phyloP scores from a whole-genome alignment of 108 stramenopile species.

The Cylindrotheca fusiformis region DNA sequence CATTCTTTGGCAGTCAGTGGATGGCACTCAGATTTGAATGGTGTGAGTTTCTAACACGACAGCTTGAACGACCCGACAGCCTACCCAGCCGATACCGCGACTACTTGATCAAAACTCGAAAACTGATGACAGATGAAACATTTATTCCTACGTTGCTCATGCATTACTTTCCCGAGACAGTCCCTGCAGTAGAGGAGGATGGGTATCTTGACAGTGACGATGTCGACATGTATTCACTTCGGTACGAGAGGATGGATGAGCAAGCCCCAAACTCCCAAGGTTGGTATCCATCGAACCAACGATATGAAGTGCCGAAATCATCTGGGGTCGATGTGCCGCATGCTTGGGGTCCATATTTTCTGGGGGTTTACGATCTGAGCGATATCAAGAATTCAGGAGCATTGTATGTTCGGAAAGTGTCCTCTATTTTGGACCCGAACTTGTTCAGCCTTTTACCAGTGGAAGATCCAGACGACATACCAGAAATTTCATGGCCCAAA shows the following conservation, averaged over 20 bases:
- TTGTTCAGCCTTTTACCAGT: conserved; percentile 68
- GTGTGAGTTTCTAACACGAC: conserved; percentile 53
- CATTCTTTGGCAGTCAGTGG: conserved; percentile 90
- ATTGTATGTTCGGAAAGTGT: conserved; percentile 83
- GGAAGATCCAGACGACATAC: conserved; percentile 49
- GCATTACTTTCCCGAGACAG: conserved; percentile 53
- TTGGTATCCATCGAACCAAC: conserved; percentile 36
- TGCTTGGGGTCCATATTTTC: conserved; percentile 89
- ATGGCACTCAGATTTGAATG: conserved; percentile 72
- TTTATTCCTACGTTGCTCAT: conserved; percentile 82
- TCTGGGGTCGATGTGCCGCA: conserved; percentile 44
- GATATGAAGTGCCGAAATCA: conserved; percentile 60
- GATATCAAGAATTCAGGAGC: conserved; percentile 73
- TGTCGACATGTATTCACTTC: conserved; percentile 48
- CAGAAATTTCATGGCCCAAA: conserved; percentile 67
- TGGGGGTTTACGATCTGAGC: conserved; percentile 82
- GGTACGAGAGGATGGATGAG: conserved; percentile 92
- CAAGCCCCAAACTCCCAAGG: conserved; percentile 70
- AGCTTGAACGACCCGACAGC: conserved; percentile 56
- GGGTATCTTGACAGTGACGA: conserved; percentile 19
- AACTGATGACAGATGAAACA: conserved; percentile 89
- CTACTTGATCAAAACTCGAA: conserved; percentile 45
- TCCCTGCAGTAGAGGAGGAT: conserved; percentile 47
- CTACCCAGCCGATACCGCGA: conserved; percentile 57
- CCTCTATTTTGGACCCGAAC: conserved; percentile 67